These are phyloP conservation scores for Pseudocercospora vitis DNA, from an alignment of 2,329 filamentous ascomycete species.

Conservation along the genomic window DNA sequence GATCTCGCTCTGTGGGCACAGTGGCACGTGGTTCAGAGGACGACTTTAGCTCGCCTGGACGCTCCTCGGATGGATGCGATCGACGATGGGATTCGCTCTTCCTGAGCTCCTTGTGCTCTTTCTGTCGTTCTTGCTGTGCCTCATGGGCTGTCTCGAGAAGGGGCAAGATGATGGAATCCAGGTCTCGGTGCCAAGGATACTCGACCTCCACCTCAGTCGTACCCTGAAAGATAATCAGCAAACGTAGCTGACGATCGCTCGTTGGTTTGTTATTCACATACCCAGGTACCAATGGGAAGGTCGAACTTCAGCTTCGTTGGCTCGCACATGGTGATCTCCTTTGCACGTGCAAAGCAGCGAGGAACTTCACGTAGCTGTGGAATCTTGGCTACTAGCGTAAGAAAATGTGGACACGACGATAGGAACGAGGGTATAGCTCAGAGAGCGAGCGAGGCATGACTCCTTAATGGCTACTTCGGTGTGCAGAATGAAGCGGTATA, in stretches of 20 bases:
- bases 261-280: not conserved
- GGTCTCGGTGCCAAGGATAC: slow-evolving; percentile 20
- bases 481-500: not conserved
- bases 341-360: slow-evolving; percentile 5
- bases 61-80: not conserved
- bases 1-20: slow-evolving; percentile 1
- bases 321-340: slow-evolving; percentile 8
- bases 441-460: not conserved
- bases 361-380: not conserved
- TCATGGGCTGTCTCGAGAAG: slow-evolving; percentile 18
- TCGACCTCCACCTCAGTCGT: slow-evolving; percentile 19
- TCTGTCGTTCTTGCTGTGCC: slow-evolving; percentile 16
- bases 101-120: slow-evolving; percentile 11
- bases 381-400: not conserved
- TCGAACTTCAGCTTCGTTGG: slow-evolving; percentile 19
- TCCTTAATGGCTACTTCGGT: not conserved
- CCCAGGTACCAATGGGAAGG: slow-evolving; percentile 20
- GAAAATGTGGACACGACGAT: not conserved
- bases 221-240: not conserved
- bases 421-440: not conserved
- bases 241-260: not conserved
- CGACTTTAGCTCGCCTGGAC: not conserved
- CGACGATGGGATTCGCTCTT: not conserved
- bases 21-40: not conserved
- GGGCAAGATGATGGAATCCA: slow-evolving; percentile 19